These are phyloP conservation scores for Neurospora sp. DNA, from an alignment of 495 filamentous ascomycete genomes.

Conservation along the genomic window DNA sequence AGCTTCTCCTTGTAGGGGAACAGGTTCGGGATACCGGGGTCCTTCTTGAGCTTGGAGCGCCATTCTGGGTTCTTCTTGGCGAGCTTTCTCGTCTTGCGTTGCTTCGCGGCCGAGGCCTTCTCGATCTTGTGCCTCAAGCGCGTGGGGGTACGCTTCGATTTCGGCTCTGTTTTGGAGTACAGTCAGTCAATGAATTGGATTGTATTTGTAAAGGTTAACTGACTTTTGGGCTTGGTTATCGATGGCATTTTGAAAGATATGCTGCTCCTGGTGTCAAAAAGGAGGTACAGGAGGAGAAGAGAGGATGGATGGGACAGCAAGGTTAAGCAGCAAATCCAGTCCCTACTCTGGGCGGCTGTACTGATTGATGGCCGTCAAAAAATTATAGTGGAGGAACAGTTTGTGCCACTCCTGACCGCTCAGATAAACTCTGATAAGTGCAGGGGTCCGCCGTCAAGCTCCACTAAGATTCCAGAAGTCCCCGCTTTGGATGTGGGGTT, in stretches of 20 bases:
- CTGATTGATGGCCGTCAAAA: slow-evolving; percentile 11
- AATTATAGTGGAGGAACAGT: slow-evolving; percentile 19
- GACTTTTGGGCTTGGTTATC: slow-evolving; percentile 45
- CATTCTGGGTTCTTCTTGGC: slow-evolving; percentile 97
- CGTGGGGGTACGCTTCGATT: slow-evolving; percentile 83
- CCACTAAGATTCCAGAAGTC: slow-evolving; percentile 2
- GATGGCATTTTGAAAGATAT: slow-evolving; percentile 28
- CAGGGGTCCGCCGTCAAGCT: slow-evolving; percentile 12
- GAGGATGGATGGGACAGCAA: neutral
- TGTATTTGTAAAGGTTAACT: slow-evolving; percentile 6
- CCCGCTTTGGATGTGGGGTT: slow-evolving; percentile 1
- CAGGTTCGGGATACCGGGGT: slow-evolving; percentile 91
- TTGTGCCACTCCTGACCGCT: slow-evolving; percentile 33
- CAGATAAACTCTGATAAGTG: slow-evolving; percentile 16
- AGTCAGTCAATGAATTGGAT: neutral
- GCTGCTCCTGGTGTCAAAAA: neutral
- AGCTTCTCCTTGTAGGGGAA: slow-evolving; percentile 98
- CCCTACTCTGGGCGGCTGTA: neutral
- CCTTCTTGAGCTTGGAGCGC: slow-evolving; percentile 87
- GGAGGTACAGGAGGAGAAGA: neutral
- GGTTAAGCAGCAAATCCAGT: neutral
- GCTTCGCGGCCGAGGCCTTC: slow-evolving; percentile 83
- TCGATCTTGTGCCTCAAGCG: slow-evolving; percentile 92
- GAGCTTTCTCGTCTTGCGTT: slow-evolving; percentile 75
- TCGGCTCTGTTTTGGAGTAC: slow-evolving; percentile 53